phyloP scores from a whole-genome alignment of 371 early-diverging fungal species.

The Blyttiomyces sp. region DNA sequence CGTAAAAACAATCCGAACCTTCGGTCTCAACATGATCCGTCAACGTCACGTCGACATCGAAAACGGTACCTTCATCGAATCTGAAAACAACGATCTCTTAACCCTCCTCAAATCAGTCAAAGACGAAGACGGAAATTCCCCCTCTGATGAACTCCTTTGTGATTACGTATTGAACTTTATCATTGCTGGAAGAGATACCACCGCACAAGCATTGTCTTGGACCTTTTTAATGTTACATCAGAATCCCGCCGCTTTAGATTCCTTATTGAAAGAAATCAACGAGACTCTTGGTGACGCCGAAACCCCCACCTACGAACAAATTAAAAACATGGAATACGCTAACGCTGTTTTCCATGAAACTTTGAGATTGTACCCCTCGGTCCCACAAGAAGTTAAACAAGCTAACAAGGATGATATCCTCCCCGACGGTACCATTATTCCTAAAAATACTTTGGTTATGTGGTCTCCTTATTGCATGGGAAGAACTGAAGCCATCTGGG shows the following conservation, averaged over 20 bases:
- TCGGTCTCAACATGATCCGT: constrained; percentile 4
- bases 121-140: constrained; percentile 43
- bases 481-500: constrained; percentile 56
- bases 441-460: constrained; percentile 49
- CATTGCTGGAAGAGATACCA: constrained; percentile 66
- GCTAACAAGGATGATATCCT: constrained; percentile 65
- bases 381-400: constrained; percentile 63
- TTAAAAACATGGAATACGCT: constrained; percentile 37
- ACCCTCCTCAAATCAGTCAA: constrained; percentile 57
- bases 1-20: neutral
- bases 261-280: constrained; percentile 48
- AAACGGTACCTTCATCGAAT: neutral
- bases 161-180: constrained; percentile 72
- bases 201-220: constrained; percentile 71
- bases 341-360: constrained; percentile 59
- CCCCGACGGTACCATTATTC: constrained; percentile 64
- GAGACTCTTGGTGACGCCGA: constrained; percentile 23
- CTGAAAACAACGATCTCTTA: constrained; percentile 46
- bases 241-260: constrained; percentile 43
- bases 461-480: constrained; percentile 59
- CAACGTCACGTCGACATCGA: neutral
- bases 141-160: constrained; percentile 52
- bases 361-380: constrained; percentile 66
- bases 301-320: constrained; percentile 44
- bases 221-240: constrained; percentile 51